Percentiles rank a stretch among this genome's conserved stretches.
Evolutionary conservation across 1,284 basidiomycete species (phyloP).

Genomic region (Heterobasidion parviporum): DNA sequence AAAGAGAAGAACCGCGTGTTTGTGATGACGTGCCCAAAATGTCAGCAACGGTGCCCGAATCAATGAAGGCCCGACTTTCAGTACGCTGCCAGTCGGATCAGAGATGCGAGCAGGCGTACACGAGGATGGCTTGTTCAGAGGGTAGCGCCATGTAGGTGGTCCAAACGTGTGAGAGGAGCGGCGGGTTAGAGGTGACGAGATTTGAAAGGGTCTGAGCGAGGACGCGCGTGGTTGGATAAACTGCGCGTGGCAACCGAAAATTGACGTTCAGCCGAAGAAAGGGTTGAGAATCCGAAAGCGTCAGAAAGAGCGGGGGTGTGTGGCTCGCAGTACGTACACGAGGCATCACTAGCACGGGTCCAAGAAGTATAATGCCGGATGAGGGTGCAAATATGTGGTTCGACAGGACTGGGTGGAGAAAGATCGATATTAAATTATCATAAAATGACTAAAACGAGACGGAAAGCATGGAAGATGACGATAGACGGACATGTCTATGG

Average conservation of each 20-base stretch:
- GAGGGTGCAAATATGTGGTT: slow-evolving; percentile 49
- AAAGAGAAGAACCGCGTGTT: background rate
- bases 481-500: no score
- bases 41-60: no score
- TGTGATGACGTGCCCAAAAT: no score
- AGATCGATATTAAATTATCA: no score
- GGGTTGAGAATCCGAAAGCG: background rate
- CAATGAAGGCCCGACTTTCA: no score
- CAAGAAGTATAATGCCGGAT: slow-evolving; percentile 68
- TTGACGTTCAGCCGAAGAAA: slow-evolving; percentile 2
- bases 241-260: background rate
- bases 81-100: no score
- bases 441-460: no score
- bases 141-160: slow-evolving; percentile 61
- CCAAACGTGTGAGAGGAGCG: slow-evolving; percentile 42
- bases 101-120: slow-evolving; percentile 34
- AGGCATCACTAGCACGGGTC: slow-evolving; percentile 43
- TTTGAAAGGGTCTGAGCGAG: slow-evolving; percentile 69
- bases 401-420: slow-evolving; percentile 40
- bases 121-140: slow-evolving; percentile 66
- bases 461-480: background rate
- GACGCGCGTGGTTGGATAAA: slow-evolving; percentile 34
- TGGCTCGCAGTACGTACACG: slow-evolving; percentile 30
- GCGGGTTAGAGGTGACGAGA: slow-evolving; percentile 60
- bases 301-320: no score